Evolutionary conservation across 768 basidiomycete species (phyloP), one percentile per base, ranked within the genome.

Genomic region (Lactarius sp.): DNA sequence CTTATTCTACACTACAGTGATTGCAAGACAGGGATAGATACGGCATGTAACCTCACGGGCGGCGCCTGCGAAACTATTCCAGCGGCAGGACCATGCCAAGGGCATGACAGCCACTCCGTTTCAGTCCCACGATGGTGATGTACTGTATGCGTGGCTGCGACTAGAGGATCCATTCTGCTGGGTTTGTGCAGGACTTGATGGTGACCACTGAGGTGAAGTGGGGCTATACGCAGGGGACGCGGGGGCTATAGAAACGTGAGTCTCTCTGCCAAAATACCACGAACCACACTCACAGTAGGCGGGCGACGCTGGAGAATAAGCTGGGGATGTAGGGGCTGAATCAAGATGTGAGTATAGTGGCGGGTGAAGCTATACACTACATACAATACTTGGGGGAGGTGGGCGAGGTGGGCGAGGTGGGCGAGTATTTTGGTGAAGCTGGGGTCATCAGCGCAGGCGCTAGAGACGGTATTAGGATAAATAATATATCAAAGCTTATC

Each of bases 401-500:
- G 0, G 94, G 94, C 2, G 92, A 94, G 8, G 87, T 84, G n/a
- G 95, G 95, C 4, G 93, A 95, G 0, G 95, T 93, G 3, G 95
- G 95, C 12, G 92, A 94, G 75, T 94, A 97, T 70, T 88, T 91
- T 7, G 94, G 94, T 36, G 92, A 94, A 4, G 94, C 85, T 0
- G 93, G 94, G 8, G 94, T 94, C 79, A 89, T 83, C 60, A 90
- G 87, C 27, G 85, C 82, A 39, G 91, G 90, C 6, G 90, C 88
- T 88, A 70, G 10, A 58, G 59, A 64, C 52, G 37, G 5, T n/a
- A 64, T 60, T 52, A 65, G 64, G 59, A 55, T 60, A 22, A 62
- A 41, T 9, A 16, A 39, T 33, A 49, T 62, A 47, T 27, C 22
- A 22, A 49, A 4, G 6, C 16, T 41, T 2, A 3, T 58, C 18